phyloP scores from a whole-genome alignment of 495 filamentous ascomycete species.

The Aspergillus sclerotioniger region DNA sequence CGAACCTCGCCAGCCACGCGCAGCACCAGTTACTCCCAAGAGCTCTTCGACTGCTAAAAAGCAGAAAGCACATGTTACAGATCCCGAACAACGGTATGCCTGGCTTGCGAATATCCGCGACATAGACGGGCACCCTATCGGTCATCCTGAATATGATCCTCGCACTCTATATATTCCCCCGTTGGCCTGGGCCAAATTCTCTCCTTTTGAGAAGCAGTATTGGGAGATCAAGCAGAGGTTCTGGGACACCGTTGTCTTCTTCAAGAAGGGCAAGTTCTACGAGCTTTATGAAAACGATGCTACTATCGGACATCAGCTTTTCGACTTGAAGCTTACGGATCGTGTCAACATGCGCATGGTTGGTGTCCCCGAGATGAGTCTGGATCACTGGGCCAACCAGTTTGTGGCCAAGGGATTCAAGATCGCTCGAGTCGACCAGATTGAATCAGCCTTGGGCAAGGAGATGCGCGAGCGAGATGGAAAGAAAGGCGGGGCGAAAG shows the following conservation, averaged over 20 bases:
- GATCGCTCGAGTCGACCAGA: conserved; percentile 94
- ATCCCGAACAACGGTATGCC: conserved; percentile 77
- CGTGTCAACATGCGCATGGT: conserved; percentile 99
- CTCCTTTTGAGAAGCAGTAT: conserved; percentile 95
- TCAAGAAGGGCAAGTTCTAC: conserved; percentile 99
- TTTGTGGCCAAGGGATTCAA: conserved; percentile 95
- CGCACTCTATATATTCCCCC: conserved; percentile 86
- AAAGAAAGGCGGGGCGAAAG: conserved; percentile 46
- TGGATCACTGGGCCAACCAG: conserved; percentile 91
- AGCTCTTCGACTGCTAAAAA: conserved; percentile 55
- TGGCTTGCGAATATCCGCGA: conserved; percentile 88
- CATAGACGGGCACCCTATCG: conserved; percentile 72
- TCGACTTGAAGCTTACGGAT: conserved; percentile 97
- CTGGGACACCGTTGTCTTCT: conserved; percentile 97
- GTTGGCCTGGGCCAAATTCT: conserved; percentile 71
- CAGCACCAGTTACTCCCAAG: conserved; percentile 34
- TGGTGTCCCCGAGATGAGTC: conserved; percentile 84
- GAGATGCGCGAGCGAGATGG: conserved; percentile 91
- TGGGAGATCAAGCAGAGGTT: conserved; percentile 99
- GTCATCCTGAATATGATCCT: conserved; percentile 91
- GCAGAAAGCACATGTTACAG: conserved; percentile 70
- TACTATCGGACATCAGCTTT: conserved; percentile 93
- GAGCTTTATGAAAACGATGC: conserved; percentile 98
- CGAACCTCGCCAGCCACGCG: conserved; percentile 56
- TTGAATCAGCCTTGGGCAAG: conserved; percentile 91